These are phyloP conservation scores for Podospora pseudocomata DNA, from an alignment of 495 filamentous ascomycete genomes.

Conservation along the genomic window DNA sequence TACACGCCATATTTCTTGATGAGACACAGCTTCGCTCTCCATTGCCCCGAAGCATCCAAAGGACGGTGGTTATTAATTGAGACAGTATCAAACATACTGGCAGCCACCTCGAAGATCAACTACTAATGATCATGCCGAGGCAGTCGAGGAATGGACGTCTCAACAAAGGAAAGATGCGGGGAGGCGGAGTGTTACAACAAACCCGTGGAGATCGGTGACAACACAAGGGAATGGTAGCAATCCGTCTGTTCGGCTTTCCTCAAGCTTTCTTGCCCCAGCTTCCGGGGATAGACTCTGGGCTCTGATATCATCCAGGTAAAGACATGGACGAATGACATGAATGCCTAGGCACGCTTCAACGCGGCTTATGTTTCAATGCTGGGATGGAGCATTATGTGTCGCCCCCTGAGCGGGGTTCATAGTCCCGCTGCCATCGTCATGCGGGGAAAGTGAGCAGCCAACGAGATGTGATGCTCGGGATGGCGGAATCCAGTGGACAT, in stretches of 20 bases:
- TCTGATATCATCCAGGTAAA: too few relatives aligned
- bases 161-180: background rate
- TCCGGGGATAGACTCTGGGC: background rate
- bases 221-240: background rate
- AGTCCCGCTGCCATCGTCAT: background rate
- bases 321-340: background rate
- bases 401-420: background rate
- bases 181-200: background rate
- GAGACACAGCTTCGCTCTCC: background rate
- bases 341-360: conserved; percentile 10
- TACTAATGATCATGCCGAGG: background rate
- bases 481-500: background rate
- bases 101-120: too few relatives aligned
- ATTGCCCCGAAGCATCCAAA: background rate
- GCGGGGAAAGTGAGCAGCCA: background rate
- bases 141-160: background rate
- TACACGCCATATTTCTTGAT: background rate
- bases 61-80: background rate
- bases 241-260: background rate
- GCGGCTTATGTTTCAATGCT: conserved; percentile 10
- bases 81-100: background rate
- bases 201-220: background rate
- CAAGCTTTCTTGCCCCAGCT: background rate
- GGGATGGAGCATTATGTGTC: background rate
- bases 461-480: background rate